These are phyloP conservation scores for Acacia concinna DNA, from an alignment of 331 rosid genomes.

Conservation along the genomic window DNA sequence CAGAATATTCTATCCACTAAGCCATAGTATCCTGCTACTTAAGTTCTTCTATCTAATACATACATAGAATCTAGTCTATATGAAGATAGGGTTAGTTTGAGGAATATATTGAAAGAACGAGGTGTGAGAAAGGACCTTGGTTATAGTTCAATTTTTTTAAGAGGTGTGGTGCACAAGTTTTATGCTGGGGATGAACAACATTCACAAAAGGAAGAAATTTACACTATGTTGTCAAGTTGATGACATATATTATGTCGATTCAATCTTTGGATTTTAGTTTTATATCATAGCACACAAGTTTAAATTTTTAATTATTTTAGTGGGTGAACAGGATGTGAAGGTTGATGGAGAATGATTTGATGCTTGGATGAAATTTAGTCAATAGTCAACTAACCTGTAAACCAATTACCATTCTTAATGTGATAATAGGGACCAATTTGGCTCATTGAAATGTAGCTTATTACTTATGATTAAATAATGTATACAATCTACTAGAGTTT, in stretches of 20 bases:
- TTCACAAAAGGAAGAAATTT: conserved; percentile 52
- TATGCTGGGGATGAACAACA: conserved; percentile 69
- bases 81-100: conserved; percentile 50
- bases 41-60: conserved; percentile 71
- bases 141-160: conserved; percentile 64
- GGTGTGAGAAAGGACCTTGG: conserved; percentile 72
- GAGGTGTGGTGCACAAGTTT: conserved; percentile 65
- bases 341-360: not conserved
- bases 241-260: conserved; percentile 34
- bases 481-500: not conserved
- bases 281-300: not conserved
- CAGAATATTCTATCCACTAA: conserved; percentile 54
- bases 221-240: conserved; percentile 51
- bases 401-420: not conserved
- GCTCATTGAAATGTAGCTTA: not conserved
- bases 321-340: not conserved
- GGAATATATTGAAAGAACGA: conserved; percentile 63
- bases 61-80: conserved; percentile 53
- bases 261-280: conserved; percentile 29
- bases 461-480: not conserved
- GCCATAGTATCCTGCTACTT: conserved; percentile 60
- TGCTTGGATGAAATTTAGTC: not conserved
- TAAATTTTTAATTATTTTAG: not conserved
- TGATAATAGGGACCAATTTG: not conserved
- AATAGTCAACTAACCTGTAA: not conserved